Percentiles rank a stretch among this genome's conserved stretches.
Conservation (phyloP, 2,329 filamentous ascomycete species). For the Cladosporium velox region DNA sequence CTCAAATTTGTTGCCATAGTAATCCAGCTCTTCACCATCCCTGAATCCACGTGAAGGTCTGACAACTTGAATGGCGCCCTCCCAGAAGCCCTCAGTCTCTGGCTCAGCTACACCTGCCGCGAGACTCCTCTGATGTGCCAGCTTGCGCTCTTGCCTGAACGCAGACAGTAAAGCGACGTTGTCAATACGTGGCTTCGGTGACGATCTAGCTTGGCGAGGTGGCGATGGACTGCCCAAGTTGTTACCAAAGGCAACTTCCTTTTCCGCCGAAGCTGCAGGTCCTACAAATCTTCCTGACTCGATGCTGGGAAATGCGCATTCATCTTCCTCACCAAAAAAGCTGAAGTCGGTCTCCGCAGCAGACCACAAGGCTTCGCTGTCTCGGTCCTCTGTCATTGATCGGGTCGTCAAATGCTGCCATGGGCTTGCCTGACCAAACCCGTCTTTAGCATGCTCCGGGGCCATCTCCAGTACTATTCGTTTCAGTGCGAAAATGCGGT, state of each 20-base stretch:
- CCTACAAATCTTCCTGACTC: slow-evolving; percentile 28
- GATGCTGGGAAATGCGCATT: slow-evolving; percentile 33
- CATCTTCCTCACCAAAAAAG: slow-evolving; percentile 62
- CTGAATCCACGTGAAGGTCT: slow-evolving; percentile 38
- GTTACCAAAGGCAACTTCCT: slow-evolving; percentile 30
- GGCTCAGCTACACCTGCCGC: slow-evolving; percentile 39
- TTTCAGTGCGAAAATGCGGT: slow-evolving; percentile 54
- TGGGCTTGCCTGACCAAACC: slow-evolving; percentile 41
- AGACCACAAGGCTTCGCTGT: slow-evolving; percentile 61
- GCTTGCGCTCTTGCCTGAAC: slow-evolving; percentile 57
- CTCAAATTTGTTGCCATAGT: slow-evolving; percentile 37
- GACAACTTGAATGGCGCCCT: slow-evolving; percentile 60
- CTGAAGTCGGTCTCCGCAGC: slow-evolving; percentile 62
- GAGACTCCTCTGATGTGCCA: slow-evolving; percentile 46
- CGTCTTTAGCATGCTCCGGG: slow-evolving; percentile 37
- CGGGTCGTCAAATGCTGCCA: slow-evolving; percentile 50
- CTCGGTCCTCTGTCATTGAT: slow-evolving; percentile 60
- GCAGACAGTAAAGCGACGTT: slow-evolving; percentile 56
- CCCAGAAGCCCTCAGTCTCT: slow-evolving; percentile 59
- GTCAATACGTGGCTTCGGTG: slow-evolving; percentile 41
- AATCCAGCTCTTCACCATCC: slow-evolving; percentile 37
- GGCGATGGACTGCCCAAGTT: not conserved
- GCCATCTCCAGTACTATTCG: slow-evolving; percentile 59
- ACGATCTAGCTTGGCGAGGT: not conserved
- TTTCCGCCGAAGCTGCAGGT: slow-evolving; percentile 25